A percentile compares a stretch with the other conserved stretches of the same genome.
Evolutionary conservation across 83 land plant genomes (phyloP).

Genomic region (Larix sibirica): DNA sequence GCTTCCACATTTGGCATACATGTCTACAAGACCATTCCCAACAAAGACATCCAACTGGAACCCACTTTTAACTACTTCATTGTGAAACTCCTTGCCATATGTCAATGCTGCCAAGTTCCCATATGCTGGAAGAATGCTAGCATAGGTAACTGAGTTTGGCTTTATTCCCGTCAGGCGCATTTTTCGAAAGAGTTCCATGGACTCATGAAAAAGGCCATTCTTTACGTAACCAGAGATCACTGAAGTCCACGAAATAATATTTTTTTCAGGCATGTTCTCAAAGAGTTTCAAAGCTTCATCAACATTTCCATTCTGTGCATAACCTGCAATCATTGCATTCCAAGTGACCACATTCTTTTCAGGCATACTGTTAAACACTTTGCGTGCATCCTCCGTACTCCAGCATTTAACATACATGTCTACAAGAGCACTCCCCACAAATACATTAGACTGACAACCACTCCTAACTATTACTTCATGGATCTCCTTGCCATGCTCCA

Average conservation of each 20-base stretch:
- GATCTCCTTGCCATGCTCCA: background rate
- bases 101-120: slow-evolving; percentile 13
- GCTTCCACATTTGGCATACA: background rate
- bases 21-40: slow-evolving; percentile 19
- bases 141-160: slow-evolving; percentile 54
- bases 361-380: slow-evolving; percentile 6
- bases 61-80: slow-evolving; percentile 20
- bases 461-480: background rate
- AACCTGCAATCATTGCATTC: slow-evolving; percentile 43
- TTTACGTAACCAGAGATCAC: slow-evolving; percentile 21
- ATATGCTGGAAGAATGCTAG: slow-evolving; percentile 60
- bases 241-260: slow-evolving; percentile 28
- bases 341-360: background rate
- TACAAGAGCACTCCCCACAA: background rate
- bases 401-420: slow-evolving; percentile 15
- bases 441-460: background rate
- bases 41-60: slow-evolving; percentile 19
- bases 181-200: slow-evolving; percentile 14
- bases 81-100: slow-evolving; percentile 47
- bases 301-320: slow-evolving; percentile 30
- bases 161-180: slow-evolving; percentile 21
- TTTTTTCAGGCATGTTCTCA: background rate
- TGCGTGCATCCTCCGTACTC: background rate
- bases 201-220: slow-evolving; percentile 15
- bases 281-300: background rate